These are phyloP conservation scores for Coemansia sp. DNA, from an alignment of 192 early-diverging fungal species.

Conservation along the genomic window DNA sequence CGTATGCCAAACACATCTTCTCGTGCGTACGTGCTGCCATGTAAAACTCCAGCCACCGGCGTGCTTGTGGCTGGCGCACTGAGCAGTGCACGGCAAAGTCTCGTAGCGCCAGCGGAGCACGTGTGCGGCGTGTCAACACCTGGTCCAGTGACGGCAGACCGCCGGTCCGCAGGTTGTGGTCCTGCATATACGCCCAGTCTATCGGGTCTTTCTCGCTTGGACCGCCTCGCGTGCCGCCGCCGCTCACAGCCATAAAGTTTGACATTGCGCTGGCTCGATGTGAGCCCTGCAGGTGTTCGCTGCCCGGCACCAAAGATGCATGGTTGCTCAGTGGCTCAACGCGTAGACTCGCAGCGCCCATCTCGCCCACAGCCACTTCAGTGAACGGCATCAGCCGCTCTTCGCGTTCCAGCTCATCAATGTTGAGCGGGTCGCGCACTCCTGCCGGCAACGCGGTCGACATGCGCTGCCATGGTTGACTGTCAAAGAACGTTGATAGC, in stretches of 20 bases:
- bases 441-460: slow-evolving; percentile 41
- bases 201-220: slow-evolving; percentile 21
- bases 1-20: slow-evolving; percentile 54
- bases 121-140: slow-evolving; percentile 48
- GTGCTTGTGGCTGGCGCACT: slow-evolving; percentile 55
- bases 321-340: slow-evolving; percentile 3
- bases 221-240: background rate
- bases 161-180: slow-evolving; percentile 54
- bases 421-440: slow-evolving; percentile 53
- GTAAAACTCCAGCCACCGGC: slow-evolving; percentile 56
- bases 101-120: slow-evolving; percentile 48
- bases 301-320: background rate
- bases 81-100: slow-evolving; percentile 56
- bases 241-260: background rate
- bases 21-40: slow-evolving; percentile 55
- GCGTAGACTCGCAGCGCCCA: slow-evolving; percentile 12
- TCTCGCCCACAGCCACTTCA: slow-evolving; percentile 37
- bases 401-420: slow-evolving; percentile 54
- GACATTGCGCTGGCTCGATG: slow-evolving; percentile 8
- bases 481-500: slow-evolving; percentile 43
- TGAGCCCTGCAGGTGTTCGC: background rate
- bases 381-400: slow-evolving; percentile 53
- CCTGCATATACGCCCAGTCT: slow-evolving; percentile 56
- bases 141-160: slow-evolving; percentile 56
- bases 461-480: slow-evolving; percentile 45